These are phyloP conservation scores for Rhodotorula sp. DNA, from an alignment of 1,284 basidiomycete species.

Conservation along the genomic window DNA sequence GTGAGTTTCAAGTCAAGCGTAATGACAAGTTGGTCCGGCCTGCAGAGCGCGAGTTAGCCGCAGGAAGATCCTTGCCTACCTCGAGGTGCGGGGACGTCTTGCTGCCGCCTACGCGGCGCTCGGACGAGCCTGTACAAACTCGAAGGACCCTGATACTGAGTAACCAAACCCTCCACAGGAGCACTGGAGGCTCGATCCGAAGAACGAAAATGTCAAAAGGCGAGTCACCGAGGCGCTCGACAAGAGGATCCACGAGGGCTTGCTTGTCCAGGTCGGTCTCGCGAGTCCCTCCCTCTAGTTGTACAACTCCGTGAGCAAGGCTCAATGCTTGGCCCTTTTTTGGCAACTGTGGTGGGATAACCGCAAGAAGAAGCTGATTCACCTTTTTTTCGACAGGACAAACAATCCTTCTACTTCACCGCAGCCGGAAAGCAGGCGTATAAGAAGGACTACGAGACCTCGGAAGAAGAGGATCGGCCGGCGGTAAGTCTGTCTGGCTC, in stretches of 20 bases:
- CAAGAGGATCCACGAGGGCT: background rate
- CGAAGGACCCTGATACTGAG: too few relatives aligned
- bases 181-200: background rate
- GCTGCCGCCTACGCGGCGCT: too few relatives aligned
- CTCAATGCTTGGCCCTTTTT: too few relatives aligned
- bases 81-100: background rate
- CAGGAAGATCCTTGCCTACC: background rate
- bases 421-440: background rate
- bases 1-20: background rate
- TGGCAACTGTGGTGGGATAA: too few relatives aligned
- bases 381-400: background rate
- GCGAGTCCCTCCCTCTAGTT: background rate
- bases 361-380: background rate
- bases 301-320: too few relatives aligned
- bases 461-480: background rate
- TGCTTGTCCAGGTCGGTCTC: background rate
- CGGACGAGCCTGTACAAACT: too few relatives aligned
- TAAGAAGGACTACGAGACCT: background rate
- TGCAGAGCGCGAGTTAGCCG: slow-evolving; percentile 1
- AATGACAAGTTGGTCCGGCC: background rate
- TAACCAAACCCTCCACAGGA: background rate
- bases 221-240: background rate
- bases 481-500: too few relatives aligned
- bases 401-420: background rate
- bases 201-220: background rate